phyloP scores from a whole-genome alignment of 495 filamentous ascomycete species.

The Opeltia flavorubescens region DNA sequence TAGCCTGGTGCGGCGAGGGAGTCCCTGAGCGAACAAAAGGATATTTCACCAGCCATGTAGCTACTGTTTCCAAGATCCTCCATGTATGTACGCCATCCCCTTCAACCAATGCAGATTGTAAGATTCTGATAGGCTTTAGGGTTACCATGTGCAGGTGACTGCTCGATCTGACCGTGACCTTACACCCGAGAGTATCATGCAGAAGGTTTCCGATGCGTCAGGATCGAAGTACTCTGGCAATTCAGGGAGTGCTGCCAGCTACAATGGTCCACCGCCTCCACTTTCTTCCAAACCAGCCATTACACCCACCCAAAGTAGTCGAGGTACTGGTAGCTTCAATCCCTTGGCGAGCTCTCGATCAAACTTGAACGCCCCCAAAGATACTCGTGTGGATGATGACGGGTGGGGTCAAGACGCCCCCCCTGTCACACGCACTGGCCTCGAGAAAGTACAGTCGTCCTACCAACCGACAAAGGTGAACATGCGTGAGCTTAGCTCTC shows the following conservation, averaged over 20 bases:
- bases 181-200: slow-evolving; percentile 70
- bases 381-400: slow-evolving; percentile 49
- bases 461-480: slow-evolving; percentile 93
- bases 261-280: slow-evolving; percentile 48
- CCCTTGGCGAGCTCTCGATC: slow-evolving; percentile 41
- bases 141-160: slow-evolving; percentile 94
- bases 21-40: slow-evolving; percentile 97
- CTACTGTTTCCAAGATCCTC: slow-evolving; percentile 75
- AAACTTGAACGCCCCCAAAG: slow-evolving; percentile 25
- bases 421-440: slow-evolving; percentile 63
- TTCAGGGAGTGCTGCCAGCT: slow-evolving; percentile 25
- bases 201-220: slow-evolving; percentile 92
- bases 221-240: slow-evolving; percentile 76
- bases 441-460: slow-evolving; percentile 87
- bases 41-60: slow-evolving; percentile 89
- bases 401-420: slow-evolving; percentile 97
- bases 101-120: neutral
- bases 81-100: slow-evolving; percentile 35
- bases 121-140: slow-evolving; percentile 28
- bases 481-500: slow-evolving; percentile 58
- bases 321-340: slow-evolving; percentile 46
- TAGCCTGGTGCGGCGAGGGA: slow-evolving; percentile 95
- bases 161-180: slow-evolving; percentile 83
- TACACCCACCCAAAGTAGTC: slow-evolving; percentile 58
- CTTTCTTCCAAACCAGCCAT: slow-evolving; percentile 80